These are phyloP conservation scores for Lagenaria siceraria DNA, from an alignment of 306 rosid species.

Conservation along the genomic window DNA sequence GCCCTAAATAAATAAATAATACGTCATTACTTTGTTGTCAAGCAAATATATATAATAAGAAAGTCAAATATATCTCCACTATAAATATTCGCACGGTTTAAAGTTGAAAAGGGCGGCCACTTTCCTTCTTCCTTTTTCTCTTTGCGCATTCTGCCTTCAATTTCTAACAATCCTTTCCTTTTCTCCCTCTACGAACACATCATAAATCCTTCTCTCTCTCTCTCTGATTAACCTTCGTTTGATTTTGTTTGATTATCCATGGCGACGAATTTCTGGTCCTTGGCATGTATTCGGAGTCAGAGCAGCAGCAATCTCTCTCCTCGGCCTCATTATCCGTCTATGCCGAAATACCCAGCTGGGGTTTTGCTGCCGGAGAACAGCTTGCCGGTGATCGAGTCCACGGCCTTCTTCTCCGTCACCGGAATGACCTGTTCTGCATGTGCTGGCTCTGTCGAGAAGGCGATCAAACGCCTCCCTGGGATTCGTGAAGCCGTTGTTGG, in stretches of 20 bases:
- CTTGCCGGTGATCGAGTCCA: slow-evolving; percentile 17
- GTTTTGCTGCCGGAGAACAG: background rate
- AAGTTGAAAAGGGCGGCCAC: background rate
- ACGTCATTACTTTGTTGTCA: background rate
- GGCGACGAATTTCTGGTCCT: slow-evolving; percentile 3
- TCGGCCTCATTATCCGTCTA: slow-evolving; percentile 8
- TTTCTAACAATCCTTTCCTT: background rate
- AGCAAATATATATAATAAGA: background rate
- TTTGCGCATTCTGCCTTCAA: background rate
- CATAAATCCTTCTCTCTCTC: background rate
- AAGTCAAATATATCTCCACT: background rate
- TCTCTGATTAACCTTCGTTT: background rate
- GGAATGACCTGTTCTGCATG: slow-evolving; percentile 80
- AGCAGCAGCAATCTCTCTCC: background rate
- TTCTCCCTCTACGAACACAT: background rate
- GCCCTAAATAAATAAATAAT: no score
- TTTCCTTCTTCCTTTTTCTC: background rate
- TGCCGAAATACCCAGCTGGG: slow-evolving; percentile 8
- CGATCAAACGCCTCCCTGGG: slow-evolving; percentile 61
- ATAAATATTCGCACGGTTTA: background rate
- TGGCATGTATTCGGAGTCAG: background rate
- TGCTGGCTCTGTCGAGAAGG: slow-evolving; percentile 66
- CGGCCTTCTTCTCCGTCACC: slow-evolving; percentile 43
- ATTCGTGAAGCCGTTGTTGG: slow-evolving; percentile 59
- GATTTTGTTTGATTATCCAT: background rate